Evolutionary conservation across 768 basidiomycete species (phyloP).

Genomic region (Auricularia heimuer): DNA sequence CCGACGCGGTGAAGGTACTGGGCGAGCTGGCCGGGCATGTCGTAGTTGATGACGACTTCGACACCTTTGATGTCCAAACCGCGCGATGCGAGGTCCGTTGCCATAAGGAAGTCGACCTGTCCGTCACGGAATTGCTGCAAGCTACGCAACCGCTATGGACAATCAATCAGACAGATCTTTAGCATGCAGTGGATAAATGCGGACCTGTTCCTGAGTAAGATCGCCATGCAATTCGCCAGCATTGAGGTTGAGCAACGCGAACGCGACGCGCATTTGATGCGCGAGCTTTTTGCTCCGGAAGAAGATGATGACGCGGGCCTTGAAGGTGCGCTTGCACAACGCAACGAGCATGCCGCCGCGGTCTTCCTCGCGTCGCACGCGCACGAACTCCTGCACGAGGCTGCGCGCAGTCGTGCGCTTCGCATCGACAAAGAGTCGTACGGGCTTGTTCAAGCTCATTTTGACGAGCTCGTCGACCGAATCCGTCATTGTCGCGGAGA

Average conservation of each 20-base stretch:
- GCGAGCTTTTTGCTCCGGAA: conserved; percentile 94
- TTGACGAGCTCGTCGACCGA: conserved; percentile 87
- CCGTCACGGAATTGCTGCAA: conserved; percentile 84
- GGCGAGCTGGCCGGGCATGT: conserved; percentile 89
- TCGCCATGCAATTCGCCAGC: conserved; percentile 93
- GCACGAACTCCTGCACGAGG: conserved; percentile 89
- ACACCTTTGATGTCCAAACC: conserved; percentile 97
- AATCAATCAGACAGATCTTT: neutral
- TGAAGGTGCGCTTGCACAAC: conserved; percentile 84
- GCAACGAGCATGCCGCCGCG: conserved; percentile 68
- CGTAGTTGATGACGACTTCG: conserved; percentile 97
- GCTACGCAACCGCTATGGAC: conserved; percentile 65
- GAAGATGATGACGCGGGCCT: conserved; percentile 79
- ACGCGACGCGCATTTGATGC: conserved; percentile 93
- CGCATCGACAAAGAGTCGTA: conserved; percentile 91
- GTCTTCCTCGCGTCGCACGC: conserved; percentile 72
- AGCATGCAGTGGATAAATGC: conserved; percentile 8
- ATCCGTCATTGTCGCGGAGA: conserved; percentile 98
- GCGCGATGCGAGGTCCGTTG: conserved; percentile 90
- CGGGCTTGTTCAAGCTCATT: conserved; percentile 87
- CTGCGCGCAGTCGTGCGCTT: conserved; percentile 79
- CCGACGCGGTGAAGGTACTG: conserved; percentile 97
- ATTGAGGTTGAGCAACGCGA: conserved; percentile 78
- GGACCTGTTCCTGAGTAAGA: conserved; percentile 88
- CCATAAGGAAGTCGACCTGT: conserved; percentile 83